Conservation (phyloP, 768 basidiomycete genomes). For the Boletus rufocinnamomeus region DNA sequence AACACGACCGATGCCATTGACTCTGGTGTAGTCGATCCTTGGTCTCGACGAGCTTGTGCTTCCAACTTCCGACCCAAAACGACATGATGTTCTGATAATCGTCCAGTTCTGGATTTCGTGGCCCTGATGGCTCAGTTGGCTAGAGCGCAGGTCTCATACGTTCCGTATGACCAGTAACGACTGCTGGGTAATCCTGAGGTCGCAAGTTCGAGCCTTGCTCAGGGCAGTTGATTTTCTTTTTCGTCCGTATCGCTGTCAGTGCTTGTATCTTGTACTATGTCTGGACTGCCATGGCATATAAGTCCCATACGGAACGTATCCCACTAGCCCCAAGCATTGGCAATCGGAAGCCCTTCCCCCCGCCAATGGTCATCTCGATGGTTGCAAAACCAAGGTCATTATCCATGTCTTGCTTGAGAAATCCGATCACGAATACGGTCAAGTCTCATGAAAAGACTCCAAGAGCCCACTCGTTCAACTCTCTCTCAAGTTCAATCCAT, state of each 20-base stretch:
- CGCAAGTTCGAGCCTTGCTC: slow-evolving; percentile 63
- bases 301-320: too few species aligned
- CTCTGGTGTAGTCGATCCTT: not conserved
- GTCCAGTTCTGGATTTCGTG: not conserved
- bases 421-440: too few species aligned
- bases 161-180: slow-evolving; percentile 32
- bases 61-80: too few species aligned
- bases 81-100: not conserved
- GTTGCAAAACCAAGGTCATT: too few species aligned
- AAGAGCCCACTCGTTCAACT: too few species aligned
- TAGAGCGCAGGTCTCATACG: slow-evolving; percentile 58
- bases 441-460: too few species aligned
- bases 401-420: too few species aligned
- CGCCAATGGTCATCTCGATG: too few species aligned
- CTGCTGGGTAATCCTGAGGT: slow-evolving; percentile 52
- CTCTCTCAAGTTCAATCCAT: too few species aligned
- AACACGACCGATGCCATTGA: not conserved
- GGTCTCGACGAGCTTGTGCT: not conserved
- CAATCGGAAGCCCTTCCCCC: too few species aligned
- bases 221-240: slow-evolving; percentile 38
- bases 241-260: not conserved
- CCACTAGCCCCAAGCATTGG: too few species aligned
- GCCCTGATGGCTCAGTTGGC: slow-evolving; percentile 56
- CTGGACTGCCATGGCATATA: not conserved
- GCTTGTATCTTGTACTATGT: not conserved